A percentile compares a stretch with the other conserved stretches of the same genome.
phyloP scores from a whole-genome alignment of 805 yeast genomes.

The Kregervanrija pseudodelftensis region DNA sequence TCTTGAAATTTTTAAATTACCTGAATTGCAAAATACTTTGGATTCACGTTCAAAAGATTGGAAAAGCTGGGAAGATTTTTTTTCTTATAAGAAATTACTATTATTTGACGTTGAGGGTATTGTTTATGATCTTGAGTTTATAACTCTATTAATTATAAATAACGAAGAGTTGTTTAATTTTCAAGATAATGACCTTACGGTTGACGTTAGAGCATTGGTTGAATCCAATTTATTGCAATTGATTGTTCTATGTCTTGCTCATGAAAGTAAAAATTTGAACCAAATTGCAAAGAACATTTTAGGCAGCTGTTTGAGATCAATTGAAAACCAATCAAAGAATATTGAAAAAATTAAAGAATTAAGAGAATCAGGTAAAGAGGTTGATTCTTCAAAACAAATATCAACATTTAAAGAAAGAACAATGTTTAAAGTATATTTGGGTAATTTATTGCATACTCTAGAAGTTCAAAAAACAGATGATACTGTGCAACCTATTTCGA shows the following conservation, averaged over 20 bases:
- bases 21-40: slow-evolving; percentile 11
- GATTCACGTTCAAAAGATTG: slow-evolving; percentile 15
- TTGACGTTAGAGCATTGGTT: slow-evolving; percentile 50
- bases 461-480: slow-evolving; percentile 14
- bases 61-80: slow-evolving; percentile 24
- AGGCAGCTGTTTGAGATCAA: slow-evolving; percentile 34
- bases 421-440: slow-evolving; percentile 46
- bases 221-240: slow-evolving; percentile 51
- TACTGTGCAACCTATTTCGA: slow-evolving; percentile 23
- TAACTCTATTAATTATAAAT: slow-evolving; percentile 53
- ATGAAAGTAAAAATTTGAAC: slow-evolving; percentile 21
- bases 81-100: slow-evolving; percentile 14
- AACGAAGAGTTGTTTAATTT: slow-evolving; percentile 53
- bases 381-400: slow-evolving; percentile 3
- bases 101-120: slow-evolving; percentile 11
- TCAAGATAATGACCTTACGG: slow-evolving; percentile 13
- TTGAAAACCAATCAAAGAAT: slow-evolving; percentile 31
- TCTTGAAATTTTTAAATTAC: slow-evolving; percentile 22
- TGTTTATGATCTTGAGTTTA: slow-evolving; percentile 64
- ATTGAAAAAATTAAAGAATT: slow-evolving; percentile 14
- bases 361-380: slow-evolving; percentile 5
- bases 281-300: slow-evolving; percentile 39
- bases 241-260: slow-evolving; percentile 40
- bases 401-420: slow-evolving; percentile 46
- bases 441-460: slow-evolving; percentile 37